Evolutionary conservation across 2,329 filamentous ascomycete genomes (phyloP), one percentile per base, ranked within the genome.

Genomic region (Alternaria solani): DNA sequence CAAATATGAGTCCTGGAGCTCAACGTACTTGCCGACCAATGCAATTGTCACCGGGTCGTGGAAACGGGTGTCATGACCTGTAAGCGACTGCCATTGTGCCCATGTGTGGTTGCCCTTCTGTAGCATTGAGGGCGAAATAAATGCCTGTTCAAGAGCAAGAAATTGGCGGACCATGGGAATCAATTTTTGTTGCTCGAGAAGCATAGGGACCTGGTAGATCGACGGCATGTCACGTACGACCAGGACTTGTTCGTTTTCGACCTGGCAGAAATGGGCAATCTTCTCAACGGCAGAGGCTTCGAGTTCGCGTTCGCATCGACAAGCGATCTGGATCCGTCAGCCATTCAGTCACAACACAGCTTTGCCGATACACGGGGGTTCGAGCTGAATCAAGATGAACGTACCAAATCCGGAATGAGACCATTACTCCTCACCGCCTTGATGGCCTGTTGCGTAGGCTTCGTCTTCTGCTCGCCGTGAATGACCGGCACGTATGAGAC

Each of bases 131-230:
- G 85, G 80, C 1, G 88, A 72, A 51, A 88, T 83, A 11, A 75
- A 69, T 47, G 89, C 72, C 18, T 81, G 76, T 62, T 91, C 86
- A 11, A 97, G 85, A 36, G 85, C 83, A 32, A 97, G 84, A 18
- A 88, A 84, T 18, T 85, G 81, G 38, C 84, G 85, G 55, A 98
- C 82, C n/a, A 88, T 85, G 12, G 83, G 79, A 8, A 94, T 82
- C 2, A 98, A 83, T 25, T 89, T 87, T 80, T 98, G 92, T 68
- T 93, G 85, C 69, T 94, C 87, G 14, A 98, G 89, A 25, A 98
- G 90, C n/a, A 97, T 84, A 1, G 95, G 95, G 3, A 98, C 94
- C 67, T 97, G 94, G 80, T 99, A 99, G 53, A 92, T 96, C 12
- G 93, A 93, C 20, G 89, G 85, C 80, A 98, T 92, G 77, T 98